Base-by-base conservation (phyloP, 345 rosid species). In the Atalantia buxifolia region DNA sequence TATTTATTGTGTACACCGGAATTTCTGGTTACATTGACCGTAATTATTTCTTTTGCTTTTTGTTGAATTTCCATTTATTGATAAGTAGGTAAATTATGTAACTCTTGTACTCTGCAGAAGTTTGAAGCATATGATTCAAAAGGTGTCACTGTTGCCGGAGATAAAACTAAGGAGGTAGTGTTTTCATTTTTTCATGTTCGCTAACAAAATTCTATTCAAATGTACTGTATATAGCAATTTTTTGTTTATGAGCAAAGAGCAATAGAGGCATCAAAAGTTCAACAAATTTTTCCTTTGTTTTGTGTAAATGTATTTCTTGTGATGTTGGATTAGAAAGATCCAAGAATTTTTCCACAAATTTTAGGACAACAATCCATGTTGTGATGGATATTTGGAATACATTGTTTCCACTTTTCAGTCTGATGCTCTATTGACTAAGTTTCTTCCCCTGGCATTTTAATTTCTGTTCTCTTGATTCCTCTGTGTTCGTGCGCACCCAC, bases 51-150 rank as follows among this genome's bases (percentile, higher is more conserved):
- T 45, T 42, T 45, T 45, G 50, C 48, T 67, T 74, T 73, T 3
- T 60, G 3, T 13, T 35, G 19, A 42, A 25, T 21, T 8, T 40
- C 33, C 38, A 60, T 42, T 59, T 38, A 9, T 50, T 61, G 69
- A 56, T 42, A 57, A 57, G 60, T 76, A 22, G 16, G 40, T 48
- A 31, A 64, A 68, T 65, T 72, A 4, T 45, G 16, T 62, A 21
- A 42, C n/a, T 28, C 35, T 77, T 78, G 45, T 74, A 69, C 31
- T 81, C 69, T 82, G 82, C 92, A 96, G 99, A 96, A 92, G 81
- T 96, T 92, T 38, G 98, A 94, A 86, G 99, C 99, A 45, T 96
- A 92, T 77, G 95, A 96, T 86, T 85, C 87, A 22, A 87, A 90
- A 55, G 99, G 98, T 36, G 85, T 79, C 30, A 86, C 84, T 60